phyloP scores from a whole-genome alignment of 768 basidiomycete genomes.

The Hydnomerulius pinastri region DNA sequence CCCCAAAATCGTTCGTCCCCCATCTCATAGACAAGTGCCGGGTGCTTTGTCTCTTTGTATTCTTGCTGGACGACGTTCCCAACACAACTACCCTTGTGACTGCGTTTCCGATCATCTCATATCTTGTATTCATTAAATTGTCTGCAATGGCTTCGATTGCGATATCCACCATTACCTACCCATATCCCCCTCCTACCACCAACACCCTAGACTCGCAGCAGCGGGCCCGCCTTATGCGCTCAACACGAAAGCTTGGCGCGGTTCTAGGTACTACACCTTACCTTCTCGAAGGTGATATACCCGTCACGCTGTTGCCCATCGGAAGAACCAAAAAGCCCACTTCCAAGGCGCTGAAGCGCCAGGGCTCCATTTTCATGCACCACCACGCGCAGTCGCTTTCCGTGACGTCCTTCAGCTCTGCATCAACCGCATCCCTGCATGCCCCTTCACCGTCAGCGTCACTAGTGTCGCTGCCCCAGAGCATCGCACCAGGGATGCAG shows the following conservation, averaged over 20 bases:
- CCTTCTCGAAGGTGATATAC: conserved; percentile 29
- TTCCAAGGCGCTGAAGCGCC: conserved; percentile 26
- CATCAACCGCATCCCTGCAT: conserved; percentile 10
- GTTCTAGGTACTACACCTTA: conserved; percentile 39
- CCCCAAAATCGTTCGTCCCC: conserved; percentile 6
- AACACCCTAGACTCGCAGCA: conserved; percentile 33
- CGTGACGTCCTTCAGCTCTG: conserved; percentile 20
- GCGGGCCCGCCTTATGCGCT: conserved; percentile 38
- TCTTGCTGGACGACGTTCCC: neutral
- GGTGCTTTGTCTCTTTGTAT: conserved; percentile 9
- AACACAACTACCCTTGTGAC: neutral
- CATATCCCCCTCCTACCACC: conserved; percentile 36
- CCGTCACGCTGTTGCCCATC: conserved; percentile 25
- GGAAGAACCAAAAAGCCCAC: conserved; percentile 14
- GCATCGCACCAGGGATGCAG: neutral
- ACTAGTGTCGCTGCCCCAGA: conserved; percentile 12
- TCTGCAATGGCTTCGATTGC: conserved; percentile 23
- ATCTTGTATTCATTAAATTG: neutral
- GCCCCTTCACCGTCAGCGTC: conserved; percentile 19
- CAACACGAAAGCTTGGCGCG: conserved; percentile 38
- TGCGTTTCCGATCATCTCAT: neutral
- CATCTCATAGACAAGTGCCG: conserved; percentile 10
- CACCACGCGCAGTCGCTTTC: conserved; percentile 20
- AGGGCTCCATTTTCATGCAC: conserved; percentile 34
- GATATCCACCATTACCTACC: conserved; percentile 14